Evolutionary conservation across 1,139 yeast species (phyloP).

Genomic region (Hansenula lynferdii): DNA sequence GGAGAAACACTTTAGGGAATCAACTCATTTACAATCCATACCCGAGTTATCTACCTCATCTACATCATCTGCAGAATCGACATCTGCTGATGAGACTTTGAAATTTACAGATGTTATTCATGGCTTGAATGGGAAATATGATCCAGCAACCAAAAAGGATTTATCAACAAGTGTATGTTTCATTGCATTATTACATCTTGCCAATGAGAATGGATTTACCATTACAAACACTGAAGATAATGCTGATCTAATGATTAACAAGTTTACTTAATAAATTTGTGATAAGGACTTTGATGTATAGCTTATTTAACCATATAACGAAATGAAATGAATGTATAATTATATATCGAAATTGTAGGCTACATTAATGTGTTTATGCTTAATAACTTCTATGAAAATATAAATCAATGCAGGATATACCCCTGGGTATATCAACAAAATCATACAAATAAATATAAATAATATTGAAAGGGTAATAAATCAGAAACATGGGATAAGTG

Average conservation of each 20-base stretch:
- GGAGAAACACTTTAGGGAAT: constrained; percentile 11
- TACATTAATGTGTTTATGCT: no score
- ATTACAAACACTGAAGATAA: constrained; percentile 51
- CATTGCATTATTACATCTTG: constrained; percentile 79
- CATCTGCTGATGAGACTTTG: constrained; percentile 11
- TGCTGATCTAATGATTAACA: constrained; percentile 44
- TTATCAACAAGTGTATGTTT: constrained; percentile 86
- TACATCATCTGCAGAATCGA: background rate
- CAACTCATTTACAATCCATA: constrained; percentile 3
- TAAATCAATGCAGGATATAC: no score
- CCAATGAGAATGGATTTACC: constrained; percentile 79
- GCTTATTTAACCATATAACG: no score
- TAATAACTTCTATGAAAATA: no score
- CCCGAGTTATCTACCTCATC: background rate
- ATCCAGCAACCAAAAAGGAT: constrained; percentile 48
- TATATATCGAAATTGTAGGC: no score
- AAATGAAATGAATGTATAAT: no score
- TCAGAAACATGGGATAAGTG: constrained; percentile 4
- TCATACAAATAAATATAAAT: background rate
- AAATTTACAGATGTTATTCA: constrained; percentile 23
- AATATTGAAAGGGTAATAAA: constrained; percentile 1
- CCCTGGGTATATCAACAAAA: no score
- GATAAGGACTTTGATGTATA: background rate
- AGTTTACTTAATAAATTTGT: background rate
- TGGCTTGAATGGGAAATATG: constrained; percentile 46